phyloP scores from a whole-genome alignment of 2,329 filamentous ascomycete species.

The Exophiala spinifera region DNA sequence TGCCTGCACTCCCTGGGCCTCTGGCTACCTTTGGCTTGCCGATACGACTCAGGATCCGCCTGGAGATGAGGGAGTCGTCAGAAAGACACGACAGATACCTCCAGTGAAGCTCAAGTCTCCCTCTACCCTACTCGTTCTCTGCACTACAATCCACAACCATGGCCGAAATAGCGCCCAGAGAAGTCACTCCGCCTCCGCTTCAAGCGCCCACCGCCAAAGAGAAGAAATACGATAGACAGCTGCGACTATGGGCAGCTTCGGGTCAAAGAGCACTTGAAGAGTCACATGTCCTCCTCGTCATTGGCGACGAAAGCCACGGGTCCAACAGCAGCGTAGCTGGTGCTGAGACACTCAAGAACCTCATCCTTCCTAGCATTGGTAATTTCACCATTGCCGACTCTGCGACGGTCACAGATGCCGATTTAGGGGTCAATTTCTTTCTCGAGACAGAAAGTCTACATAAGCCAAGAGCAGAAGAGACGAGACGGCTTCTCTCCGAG shows the following conservation, averaged over 20 bases:
- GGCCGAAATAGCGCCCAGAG: slow-evolving; percentile 25
- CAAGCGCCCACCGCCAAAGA: slow-evolving; percentile 60
- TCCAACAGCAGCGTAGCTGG: slow-evolving; percentile 60
- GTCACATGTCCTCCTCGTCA: slow-evolving; percentile 83
- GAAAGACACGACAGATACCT: neutral
- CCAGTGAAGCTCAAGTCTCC: neutral
- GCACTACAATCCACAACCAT: slow-evolving; percentile 6
- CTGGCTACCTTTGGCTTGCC: too few species aligned
- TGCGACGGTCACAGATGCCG: slow-evolving; percentile 69
- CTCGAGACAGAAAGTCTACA: slow-evolving; percentile 76
- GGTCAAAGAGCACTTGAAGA: slow-evolving; percentile 88
- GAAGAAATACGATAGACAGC: slow-evolving; percentile 88
- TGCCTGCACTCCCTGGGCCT: too few species aligned
- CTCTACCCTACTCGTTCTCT: neutral
- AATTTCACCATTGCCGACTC: slow-evolving; percentile 88
- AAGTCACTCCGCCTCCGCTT: slow-evolving; percentile 43
- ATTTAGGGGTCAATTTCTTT: slow-evolving; percentile 97
- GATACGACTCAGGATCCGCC: too few species aligned
- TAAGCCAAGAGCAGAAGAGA: slow-evolving; percentile 72
- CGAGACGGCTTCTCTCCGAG: slow-evolving; percentile 73
- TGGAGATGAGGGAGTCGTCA: too few species aligned
- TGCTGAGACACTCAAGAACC: slow-evolving; percentile 89
- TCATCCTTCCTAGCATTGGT: slow-evolving; percentile 90
- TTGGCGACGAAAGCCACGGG: slow-evolving; percentile 49
- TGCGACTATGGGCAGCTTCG: slow-evolving; percentile 89